Percentiles rank a stretch among this genome's conserved stretches.
Conservation (phyloP, 225 moss, liverwort and hornwort genomes). For the Marchantia paleacea region DNA sequence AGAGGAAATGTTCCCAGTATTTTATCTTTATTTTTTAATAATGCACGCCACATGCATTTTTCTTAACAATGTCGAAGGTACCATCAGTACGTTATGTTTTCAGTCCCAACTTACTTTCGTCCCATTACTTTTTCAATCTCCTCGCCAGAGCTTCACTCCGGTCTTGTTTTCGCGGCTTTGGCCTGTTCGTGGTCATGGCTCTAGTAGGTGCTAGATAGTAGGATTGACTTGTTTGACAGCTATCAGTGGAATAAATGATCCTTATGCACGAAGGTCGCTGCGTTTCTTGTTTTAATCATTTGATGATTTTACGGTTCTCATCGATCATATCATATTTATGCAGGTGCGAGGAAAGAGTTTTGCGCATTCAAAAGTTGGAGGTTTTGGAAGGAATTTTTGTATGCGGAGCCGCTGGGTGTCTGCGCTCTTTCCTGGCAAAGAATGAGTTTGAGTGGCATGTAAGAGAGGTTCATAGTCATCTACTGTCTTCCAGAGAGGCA, state of each 20-base stretch:
- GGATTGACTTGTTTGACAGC: background rate
- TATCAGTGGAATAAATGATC: background rate
- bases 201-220: no score
- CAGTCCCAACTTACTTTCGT: no score
- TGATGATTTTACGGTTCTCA: background rate
- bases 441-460: conserved; percentile 88
- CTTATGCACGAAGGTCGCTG: background rate
- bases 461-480: conserved; percentile 67
- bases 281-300: background rate
- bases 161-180: no score
- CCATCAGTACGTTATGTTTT: no score
- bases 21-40: no score
- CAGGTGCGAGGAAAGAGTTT: conserved; percentile 81
- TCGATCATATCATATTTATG: background rate
- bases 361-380: conserved; percentile 90
- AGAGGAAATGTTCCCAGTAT: no score
- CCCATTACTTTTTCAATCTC: no score
- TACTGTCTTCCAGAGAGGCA: conserved; percentile 58
- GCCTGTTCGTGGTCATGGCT: no score
- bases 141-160: no score
- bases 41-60: no score
- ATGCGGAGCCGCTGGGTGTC: conserved; percentile 90
- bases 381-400: conserved; percentile 86
- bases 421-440: conserved; percentile 86
- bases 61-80: no score